Evolutionary conservation across 129 eudicot species (phyloP), one percentile per base, ranked within the genome.

Genomic region (Erigeron canadensis): DNA sequence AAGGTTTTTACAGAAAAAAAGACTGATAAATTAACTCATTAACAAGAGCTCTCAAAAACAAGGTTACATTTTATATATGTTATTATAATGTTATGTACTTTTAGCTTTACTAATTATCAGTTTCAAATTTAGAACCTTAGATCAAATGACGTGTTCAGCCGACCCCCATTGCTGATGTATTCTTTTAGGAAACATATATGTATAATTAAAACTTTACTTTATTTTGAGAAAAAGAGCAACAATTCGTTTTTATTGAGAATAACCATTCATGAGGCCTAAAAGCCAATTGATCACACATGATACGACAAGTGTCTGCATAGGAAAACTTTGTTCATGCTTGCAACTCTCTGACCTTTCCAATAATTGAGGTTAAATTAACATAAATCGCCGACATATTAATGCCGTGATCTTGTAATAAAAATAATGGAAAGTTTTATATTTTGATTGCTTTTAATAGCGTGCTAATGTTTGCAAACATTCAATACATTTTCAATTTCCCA

Each of bases 341-440:
- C 81, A 69, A 77, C 81, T 69, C 75, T 69, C 19, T 62, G 75
- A 77, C 80, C 65, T 59, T 50, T 42, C 47, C 76, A 77, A 77
- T 77, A 77, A 77, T 69, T 40, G 76, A 69, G 48, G 13, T 77
- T 77, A 69, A 69, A 77, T 37, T 43, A 77, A 69, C 37, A 16
- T 60, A 74, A 8, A 60, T 42, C 10, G 76, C 81, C 71, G 45
- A 70, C 75, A 69, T 8, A 11, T 48, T 23, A 37, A 42, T 15
- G 10, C 57, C 40, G 40, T 74, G 72, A 64, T 74, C 72, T 54
- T 42, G 17, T 1, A 7, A 62, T 59, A 18, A 5, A 13, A 10
- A 57, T 57, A 42, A 57, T 57, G 9, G 10, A 16, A 3, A 17
- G 7, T 2, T 3, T 11, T 13, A 17, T 16, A 12, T 53, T 53